Conservation (phyloP, 371 early-diverging fungal genomes). For the Coemansia sp. region DNA sequence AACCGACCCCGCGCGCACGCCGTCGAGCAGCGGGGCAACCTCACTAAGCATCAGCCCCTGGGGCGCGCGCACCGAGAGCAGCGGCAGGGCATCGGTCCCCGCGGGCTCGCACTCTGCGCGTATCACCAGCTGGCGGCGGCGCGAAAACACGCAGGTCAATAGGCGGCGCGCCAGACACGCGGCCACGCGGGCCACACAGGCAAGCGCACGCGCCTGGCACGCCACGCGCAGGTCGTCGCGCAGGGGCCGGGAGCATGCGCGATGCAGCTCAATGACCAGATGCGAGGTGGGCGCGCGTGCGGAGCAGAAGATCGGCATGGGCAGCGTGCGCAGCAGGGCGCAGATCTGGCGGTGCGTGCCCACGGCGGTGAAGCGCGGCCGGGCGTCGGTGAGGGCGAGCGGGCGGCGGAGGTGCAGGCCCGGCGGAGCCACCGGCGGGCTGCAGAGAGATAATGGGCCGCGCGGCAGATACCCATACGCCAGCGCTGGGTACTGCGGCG, state of each 20-base stretch:
- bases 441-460: conserved; percentile 24
- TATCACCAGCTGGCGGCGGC: conserved; percentile 27
- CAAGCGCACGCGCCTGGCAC: background rate
- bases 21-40: conserved; percentile 23
- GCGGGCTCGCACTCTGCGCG: conserved; percentile 9
- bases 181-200: conserved; percentile 6
- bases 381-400: conserved; percentile 16
- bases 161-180: conserved; percentile 6
- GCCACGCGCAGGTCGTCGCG: background rate
- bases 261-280: conserved; percentile 33
- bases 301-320: conserved; percentile 19
- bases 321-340: conserved; percentile 18
- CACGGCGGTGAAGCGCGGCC: conserved; percentile 25
- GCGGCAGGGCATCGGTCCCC: conserved; percentile 8
- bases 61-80: conserved; percentile 28
- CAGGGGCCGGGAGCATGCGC: background rate
- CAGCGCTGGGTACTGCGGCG: conserved; percentile 30
- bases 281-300: conserved; percentile 13
- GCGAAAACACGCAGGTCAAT: conserved; percentile 14
- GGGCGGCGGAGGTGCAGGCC: conserved; percentile 7
- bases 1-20: background rate
- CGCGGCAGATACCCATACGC: conserved; percentile 36
- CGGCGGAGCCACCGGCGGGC: conserved; percentile 11
- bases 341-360: conserved; percentile 29
- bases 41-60: conserved; percentile 38